Conservation (phyloP, 345 rosid genomes). For the Dipteronia dyeriana region DNA sequence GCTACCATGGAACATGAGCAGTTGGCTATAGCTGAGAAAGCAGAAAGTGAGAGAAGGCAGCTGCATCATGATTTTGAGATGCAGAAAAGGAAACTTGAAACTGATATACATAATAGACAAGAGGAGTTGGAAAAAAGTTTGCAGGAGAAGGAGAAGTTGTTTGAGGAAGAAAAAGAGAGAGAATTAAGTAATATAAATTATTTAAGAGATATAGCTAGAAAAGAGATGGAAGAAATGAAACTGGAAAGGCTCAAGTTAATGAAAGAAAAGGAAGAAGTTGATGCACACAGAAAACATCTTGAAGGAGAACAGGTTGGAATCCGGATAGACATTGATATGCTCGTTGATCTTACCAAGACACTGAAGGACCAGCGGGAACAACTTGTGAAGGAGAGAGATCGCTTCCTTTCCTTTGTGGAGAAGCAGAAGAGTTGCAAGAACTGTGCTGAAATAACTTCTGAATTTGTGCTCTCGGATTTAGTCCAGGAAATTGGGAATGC, state of each 20-base stretch:
- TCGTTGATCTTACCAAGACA: slow-evolving; percentile 69
- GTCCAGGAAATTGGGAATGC: slow-evolving; percentile 58
- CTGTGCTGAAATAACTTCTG: slow-evolving; percentile 72
- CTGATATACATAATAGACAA: slow-evolving; percentile 53
- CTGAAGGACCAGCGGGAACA: slow-evolving; percentile 82
- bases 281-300: slow-evolving; percentile 65
- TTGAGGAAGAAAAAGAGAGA: slow-evolving; percentile 86
- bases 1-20: slow-evolving; percentile 79
- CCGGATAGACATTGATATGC: slow-evolving; percentile 80
- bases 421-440: slow-evolving; percentile 63
- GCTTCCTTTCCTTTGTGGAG: slow-evolving; percentile 76
- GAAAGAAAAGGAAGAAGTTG: slow-evolving; percentile 66
- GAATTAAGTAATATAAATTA: slow-evolving; percentile 68
- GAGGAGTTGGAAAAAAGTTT: slow-evolving; percentile 70
- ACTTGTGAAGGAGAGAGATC: slow-evolving; percentile 74
- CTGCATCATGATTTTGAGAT: slow-evolving; percentile 71
- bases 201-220: slow-evolving; percentile 77
- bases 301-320: slow-evolving; percentile 85
- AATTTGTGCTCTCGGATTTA: slow-evolving; percentile 71
- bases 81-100: slow-evolving; percentile 67
- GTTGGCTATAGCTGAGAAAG: slow-evolving; percentile 51
- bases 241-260: slow-evolving; percentile 57
- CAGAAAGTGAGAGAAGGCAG: slow-evolving; percentile 75
- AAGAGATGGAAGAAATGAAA: slow-evolving; percentile 87
- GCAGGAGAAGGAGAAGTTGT: slow-evolving; percentile 51